Percentiles rank a stretch among this genome's conserved stretches.
These are phyloP conservation scores for Metschnikowia corniflorae DNA, from an alignment of 805 yeast species.

Conservation along the genomic window DNA sequence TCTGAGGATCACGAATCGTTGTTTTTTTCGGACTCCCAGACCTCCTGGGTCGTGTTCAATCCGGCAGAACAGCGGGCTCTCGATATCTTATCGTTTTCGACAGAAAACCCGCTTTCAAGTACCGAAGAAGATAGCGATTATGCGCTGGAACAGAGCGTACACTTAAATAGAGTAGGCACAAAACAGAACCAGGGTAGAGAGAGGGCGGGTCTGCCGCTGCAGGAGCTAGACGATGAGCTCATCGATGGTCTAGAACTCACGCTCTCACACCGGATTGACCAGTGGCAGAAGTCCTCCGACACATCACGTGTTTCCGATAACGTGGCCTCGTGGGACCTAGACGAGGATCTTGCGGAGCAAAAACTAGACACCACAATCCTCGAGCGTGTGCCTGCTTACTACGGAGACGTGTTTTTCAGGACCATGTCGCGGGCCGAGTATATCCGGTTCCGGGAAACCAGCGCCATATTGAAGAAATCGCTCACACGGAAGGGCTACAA, in stretches of 20 bases:
- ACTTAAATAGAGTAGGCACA: neutral
- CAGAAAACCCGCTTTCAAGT: constrained; percentile 13
- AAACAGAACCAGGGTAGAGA: neutral
- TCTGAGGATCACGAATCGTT: constrained; percentile 14
- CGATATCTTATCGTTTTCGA: constrained; percentile 18
- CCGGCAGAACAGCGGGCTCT: constrained; percentile 14
- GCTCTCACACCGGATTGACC: constrained; percentile 15
- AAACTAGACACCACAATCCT: constrained; percentile 13
- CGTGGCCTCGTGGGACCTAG: constrained; percentile 21
- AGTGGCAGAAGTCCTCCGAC: constrained; percentile 17
- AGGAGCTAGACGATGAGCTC: constrained; percentile 8
- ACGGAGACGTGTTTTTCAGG: constrained; percentile 17
- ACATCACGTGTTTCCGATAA: constrained; percentile 15
- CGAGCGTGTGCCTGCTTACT: constrained; percentile 13
- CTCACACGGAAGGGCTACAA: constrained; percentile 13
- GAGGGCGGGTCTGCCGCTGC: neutral
- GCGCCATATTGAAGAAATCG: constrained; percentile 11
- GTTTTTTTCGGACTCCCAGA: constrained; percentile 18
- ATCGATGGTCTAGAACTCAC: constrained; percentile 11
- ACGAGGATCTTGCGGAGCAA: constrained; percentile 14
- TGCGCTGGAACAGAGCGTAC: neutral
- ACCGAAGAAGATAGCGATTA: constrained; percentile 11
- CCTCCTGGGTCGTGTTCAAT: constrained; percentile 20
- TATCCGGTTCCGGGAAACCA: constrained; percentile 12
- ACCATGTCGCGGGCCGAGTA: constrained; percentile 15